Percentiles rank a stretch among this genome's conserved stretches.
Conservation (phyloP, 2,329 filamentous ascomycete species). For the Rhinocladiella mackenziei region DNA sequence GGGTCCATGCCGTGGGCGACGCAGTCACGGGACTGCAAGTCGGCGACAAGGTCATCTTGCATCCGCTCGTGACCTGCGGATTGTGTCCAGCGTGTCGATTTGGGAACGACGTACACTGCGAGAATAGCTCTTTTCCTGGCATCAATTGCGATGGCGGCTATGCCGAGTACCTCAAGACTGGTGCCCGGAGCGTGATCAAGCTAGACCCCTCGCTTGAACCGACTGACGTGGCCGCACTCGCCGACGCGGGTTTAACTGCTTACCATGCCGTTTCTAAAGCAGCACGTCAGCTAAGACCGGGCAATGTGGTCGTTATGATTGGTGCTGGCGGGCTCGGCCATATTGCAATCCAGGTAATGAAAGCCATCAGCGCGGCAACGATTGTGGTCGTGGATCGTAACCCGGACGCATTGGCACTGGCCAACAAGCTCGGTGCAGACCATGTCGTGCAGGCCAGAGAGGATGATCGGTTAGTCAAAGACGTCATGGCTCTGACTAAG, state of each 20-base stretch:
- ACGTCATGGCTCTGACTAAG: slow-evolving; percentile 13
- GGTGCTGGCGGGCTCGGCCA: slow-evolving; percentile 21
- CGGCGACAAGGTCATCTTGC: slow-evolving; percentile 19
- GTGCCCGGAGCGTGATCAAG: slow-evolving; percentile 15
- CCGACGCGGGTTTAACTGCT: slow-evolving; percentile 18
- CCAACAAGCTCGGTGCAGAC: slow-evolving; percentile 15
- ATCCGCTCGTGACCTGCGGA: slow-evolving; percentile 18
- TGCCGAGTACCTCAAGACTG: slow-evolving; percentile 16
- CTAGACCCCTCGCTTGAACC: slow-evolving; percentile 15
- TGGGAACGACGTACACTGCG: slow-evolving; percentile 21
- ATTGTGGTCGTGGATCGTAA: slow-evolving; percentile 20
- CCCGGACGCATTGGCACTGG: slow-evolving; percentile 11
- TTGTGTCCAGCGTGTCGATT: slow-evolving; percentile 15
- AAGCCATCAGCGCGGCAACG: slow-evolving; percentile 18
- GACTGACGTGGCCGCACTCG: slow-evolving; percentile 15
- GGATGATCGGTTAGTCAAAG: slow-evolving; percentile 10
- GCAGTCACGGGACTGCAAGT: slow-evolving; percentile 5
- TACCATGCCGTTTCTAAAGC: slow-evolving; percentile 18
- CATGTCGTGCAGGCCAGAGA: slow-evolving; percentile 9
- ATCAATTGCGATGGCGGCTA: slow-evolving; percentile 18
- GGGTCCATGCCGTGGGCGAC: slow-evolving; percentile 7
- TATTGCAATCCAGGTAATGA: slow-evolving; percentile 20
- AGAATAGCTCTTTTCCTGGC: slow-evolving; percentile 9
- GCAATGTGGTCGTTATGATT: slow-evolving; percentile 16
- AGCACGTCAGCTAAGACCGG: slow-evolving; percentile 9